Evolutionary conservation across 2,329 filamentous ascomycete species (phyloP).

Genomic region (Botryotinia narcissicola): DNA sequence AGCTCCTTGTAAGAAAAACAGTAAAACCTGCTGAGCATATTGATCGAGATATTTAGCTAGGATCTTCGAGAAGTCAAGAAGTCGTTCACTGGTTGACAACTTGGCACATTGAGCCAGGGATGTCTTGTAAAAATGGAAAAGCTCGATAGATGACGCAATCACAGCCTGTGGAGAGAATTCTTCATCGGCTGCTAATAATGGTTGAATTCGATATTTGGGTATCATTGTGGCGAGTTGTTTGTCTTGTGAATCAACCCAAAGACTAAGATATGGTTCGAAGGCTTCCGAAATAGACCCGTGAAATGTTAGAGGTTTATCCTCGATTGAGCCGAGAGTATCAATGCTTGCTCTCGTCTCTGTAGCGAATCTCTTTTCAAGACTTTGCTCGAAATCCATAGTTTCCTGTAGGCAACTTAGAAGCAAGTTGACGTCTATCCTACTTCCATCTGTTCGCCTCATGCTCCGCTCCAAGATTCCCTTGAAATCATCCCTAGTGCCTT

Average conservation of each 20-base stretch:
- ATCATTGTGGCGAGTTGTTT: constrained; percentile 81
- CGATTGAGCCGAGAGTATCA: constrained; percentile 79
- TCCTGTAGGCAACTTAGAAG: constrained; percentile 88
- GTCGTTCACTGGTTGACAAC: constrained; percentile 82
- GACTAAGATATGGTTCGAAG: constrained; percentile 92
- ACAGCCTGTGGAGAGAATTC: constrained; percentile 90
- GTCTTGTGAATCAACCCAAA: constrained; percentile 97
- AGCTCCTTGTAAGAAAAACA: constrained; percentile 59
- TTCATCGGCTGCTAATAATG: constrained; percentile 77
- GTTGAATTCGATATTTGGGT: constrained; percentile 81
- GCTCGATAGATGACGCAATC: constrained; percentile 88
- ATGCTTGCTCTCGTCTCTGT: constrained; percentile 74
- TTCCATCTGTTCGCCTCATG: constrained; percentile 73
- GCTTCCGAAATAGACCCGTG: constrained; percentile 91
- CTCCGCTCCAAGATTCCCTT: constrained; percentile 87
- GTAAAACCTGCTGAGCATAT: constrained; percentile 88
- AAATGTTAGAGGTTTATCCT: constrained; percentile 74
- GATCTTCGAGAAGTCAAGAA: constrained; percentile 80
- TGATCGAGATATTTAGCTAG: constrained; percentile 93
- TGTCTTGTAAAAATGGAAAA: constrained; percentile 95
- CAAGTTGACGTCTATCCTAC: constrained; percentile 84
- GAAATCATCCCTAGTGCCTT: constrained; percentile 93
- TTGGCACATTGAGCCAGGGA: constrained; percentile 94
- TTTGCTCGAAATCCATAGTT: constrained; percentile 95
- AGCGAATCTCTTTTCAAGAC: constrained; percentile 78